phyloP scores from a whole-genome alignment of 805 yeast species.

The Kodamaea restingae region DNA sequence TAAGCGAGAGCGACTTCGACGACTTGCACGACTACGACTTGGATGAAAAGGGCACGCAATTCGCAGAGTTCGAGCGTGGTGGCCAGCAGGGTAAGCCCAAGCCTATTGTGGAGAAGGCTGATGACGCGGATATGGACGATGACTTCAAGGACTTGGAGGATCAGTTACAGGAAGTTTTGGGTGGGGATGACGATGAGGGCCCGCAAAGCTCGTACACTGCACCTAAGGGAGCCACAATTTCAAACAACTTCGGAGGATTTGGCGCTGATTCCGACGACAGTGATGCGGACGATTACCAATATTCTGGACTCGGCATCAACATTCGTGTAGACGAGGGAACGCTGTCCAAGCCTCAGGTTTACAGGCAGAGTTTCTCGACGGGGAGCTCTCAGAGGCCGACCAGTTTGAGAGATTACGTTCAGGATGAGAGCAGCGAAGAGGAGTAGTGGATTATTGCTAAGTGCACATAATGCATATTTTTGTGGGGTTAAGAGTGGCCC shows the following conservation, averaged over 20 bases:
- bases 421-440: conserved; percentile 31
- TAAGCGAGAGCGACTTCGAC: conserved; percentile 38
- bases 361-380: conserved; percentile 5
- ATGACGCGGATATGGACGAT: conserved; percentile 28
- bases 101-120: conserved; percentile 9
- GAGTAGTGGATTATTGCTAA: conserved; percentile 8
- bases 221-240: too few relatives aligned
- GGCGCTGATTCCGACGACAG: conserved; percentile 24
- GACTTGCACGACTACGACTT: conserved; percentile 21
- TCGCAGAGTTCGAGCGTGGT: conserved; percentile 13
- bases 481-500: too few relatives aligned
- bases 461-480: too few relatives aligned
- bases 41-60: conserved; percentile 12
- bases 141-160: conserved; percentile 43
- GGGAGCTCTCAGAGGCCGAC: conserved; percentile 25
- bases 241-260: background rate
- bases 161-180: conserved; percentile 40
- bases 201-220: background rate
- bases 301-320: conserved; percentile 21
- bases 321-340: conserved; percentile 20
- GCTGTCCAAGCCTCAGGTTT: conserved; percentile 5
- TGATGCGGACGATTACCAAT: conserved; percentile 20
- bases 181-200: conserved; percentile 12
- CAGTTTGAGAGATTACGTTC: conserved; percentile 36
- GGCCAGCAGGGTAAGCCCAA: conserved; percentile 7